Base-by-base conservation (phyloP, 345 rosid genomes). In the Lepidium africanum region DNA sequence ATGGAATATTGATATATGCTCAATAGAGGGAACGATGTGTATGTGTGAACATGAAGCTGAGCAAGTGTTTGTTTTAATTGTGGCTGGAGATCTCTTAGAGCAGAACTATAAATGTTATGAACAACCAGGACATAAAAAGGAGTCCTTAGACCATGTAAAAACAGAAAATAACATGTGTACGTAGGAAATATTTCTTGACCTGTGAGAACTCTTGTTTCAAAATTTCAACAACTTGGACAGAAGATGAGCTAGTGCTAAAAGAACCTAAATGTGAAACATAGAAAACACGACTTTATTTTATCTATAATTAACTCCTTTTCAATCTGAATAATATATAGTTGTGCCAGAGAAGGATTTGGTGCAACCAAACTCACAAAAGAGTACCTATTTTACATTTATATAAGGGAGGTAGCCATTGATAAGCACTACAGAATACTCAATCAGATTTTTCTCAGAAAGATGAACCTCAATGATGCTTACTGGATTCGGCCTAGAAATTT, bases 351-450 rank as follows among this genome's bases (percentile, higher is more conserved):
- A 23, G 12, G 16, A 50, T 30, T 49, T 17, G 21, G 9, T 50
- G 60, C 43, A 32, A 33, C 45, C 10, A 66, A 66, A 21, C 10
- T 51, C 63, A 43, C 7, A 33, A 54, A 75, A 36, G n/a, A 10
- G 39, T 61, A 90, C 98, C 87, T 90, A 96, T 76, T 91, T 93
- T 87, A 77, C n/a, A 80, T 88, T 88, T 43, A 88, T 57, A 7
- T 90, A 88, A 65, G 84, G 91, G 66, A 94, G 89, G 79, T 88
- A 90, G 46, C 97, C 99, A 77, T 93, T 93, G 79, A 93, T 75
- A 10, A 93, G 95, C 2, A 88, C 81, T 19, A 87, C 95, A 3
- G 96, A 78, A 79, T 87, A 80, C 53, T 91, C 87, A 0, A 78
- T 74, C 69, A 94, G 62, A 41, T 96, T 21, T 21, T 21, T 21